Percentiles rank a stretch among this genome's conserved stretches.
phyloP scores from a whole-genome alignment of 805 yeast genomes.

The Brettanomyces nanus region DNA sequence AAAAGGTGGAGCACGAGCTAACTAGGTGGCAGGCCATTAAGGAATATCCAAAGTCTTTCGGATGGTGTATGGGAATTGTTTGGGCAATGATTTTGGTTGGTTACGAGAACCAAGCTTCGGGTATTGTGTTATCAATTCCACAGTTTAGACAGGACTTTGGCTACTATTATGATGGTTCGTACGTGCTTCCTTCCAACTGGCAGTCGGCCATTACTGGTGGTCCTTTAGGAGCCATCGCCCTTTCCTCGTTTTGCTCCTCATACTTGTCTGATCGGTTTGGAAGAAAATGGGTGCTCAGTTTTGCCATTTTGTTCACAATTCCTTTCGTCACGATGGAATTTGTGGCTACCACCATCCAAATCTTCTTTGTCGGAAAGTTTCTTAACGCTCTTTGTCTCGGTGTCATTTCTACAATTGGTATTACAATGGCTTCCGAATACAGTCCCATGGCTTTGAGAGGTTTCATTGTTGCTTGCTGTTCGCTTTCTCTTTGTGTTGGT shows the following conservation, averaged over 20 bases:
- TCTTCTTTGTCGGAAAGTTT: neutral
- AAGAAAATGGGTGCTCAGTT: slow-evolving; percentile 21
- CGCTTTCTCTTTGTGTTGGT: neutral
- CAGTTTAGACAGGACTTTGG: slow-evolving; percentile 30
- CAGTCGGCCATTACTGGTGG: slow-evolving; percentile 34
- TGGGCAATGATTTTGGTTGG: slow-evolving; percentile 30
- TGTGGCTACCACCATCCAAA: slow-evolving; percentile 23
- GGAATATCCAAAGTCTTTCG: slow-evolving; percentile 27
- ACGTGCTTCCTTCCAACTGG: slow-evolving; percentile 34
- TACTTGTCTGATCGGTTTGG: slow-evolving; percentile 27
- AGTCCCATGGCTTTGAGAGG: neutral
- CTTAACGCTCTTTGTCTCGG: neutral
- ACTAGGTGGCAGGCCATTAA: slow-evolving; percentile 24
- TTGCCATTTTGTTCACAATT: slow-evolving; percentile 10
- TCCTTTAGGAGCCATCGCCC: slow-evolving; percentile 24
- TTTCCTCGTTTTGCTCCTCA: slow-evolving; percentile 31
- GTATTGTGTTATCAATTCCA: slow-evolving; percentile 24
- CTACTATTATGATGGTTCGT: slow-evolving; percentile 20
- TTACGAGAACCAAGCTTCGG: slow-evolving; percentile 31
- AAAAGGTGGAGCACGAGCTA: slow-evolving; percentile 2
- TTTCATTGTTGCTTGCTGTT: neutral
- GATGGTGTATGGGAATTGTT: slow-evolving; percentile 30
- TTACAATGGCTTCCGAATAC: neutral
- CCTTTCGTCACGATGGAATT: slow-evolving; percentile 32
- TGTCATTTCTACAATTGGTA: neutral